Evolutionary conservation across 2,329 filamentous ascomycete species (phyloP).

Genomic region (Ascochyta fabae): DNA sequence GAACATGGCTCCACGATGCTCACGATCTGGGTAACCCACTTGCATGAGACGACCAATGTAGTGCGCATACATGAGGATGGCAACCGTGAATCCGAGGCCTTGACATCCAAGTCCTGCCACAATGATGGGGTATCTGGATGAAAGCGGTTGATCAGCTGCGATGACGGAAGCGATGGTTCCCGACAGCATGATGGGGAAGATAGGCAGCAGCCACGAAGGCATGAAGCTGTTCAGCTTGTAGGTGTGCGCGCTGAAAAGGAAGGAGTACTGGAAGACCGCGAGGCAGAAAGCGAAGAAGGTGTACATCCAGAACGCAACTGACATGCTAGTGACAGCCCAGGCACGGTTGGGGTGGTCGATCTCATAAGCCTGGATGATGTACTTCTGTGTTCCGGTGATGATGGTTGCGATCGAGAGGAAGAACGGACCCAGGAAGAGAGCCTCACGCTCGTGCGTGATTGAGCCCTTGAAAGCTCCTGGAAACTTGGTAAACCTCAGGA

Average conservation of each 20-base stretch:
- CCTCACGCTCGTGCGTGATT: slow-evolving; percentile 59
- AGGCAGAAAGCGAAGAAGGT: slow-evolving; percentile 50
- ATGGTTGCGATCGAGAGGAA: slow-evolving; percentile 52
- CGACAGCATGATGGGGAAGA: slow-evolving; percentile 76
- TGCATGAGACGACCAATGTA: slow-evolving; percentile 77
- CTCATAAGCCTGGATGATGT: slow-evolving; percentile 41
- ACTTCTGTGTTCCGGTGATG: slow-evolving; percentile 51
- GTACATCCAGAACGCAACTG: slow-evolving; percentile 54
- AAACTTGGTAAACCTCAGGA: slow-evolving; percentile 55
- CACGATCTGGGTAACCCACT: slow-evolving; percentile 65
- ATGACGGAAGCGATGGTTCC: slow-evolving; percentile 75
- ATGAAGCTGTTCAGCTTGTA: slow-evolving; percentile 72
- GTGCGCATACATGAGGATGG: slow-evolving; percentile 74
- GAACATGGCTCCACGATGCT: slow-evolving; percentile 73
- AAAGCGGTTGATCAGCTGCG: slow-evolving; percentile 64
- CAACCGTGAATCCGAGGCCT: slow-evolving; percentile 72
- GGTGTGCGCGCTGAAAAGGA: slow-evolving; percentile 66
- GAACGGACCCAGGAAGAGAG: slow-evolving; percentile 56
- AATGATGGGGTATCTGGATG: slow-evolving; percentile 66
- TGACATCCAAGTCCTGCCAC: slow-evolving; percentile 72
- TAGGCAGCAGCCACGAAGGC: slow-evolving; percentile 76
- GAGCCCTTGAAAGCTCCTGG: slow-evolving; percentile 54
- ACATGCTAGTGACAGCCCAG: slow-evolving; percentile 51
- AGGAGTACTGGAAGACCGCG: slow-evolving; percentile 62
- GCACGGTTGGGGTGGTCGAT: slow-evolving; percentile 49